Conservation (phyloP, 1,139 yeast species). For the Hansenula anomala region DNA sequence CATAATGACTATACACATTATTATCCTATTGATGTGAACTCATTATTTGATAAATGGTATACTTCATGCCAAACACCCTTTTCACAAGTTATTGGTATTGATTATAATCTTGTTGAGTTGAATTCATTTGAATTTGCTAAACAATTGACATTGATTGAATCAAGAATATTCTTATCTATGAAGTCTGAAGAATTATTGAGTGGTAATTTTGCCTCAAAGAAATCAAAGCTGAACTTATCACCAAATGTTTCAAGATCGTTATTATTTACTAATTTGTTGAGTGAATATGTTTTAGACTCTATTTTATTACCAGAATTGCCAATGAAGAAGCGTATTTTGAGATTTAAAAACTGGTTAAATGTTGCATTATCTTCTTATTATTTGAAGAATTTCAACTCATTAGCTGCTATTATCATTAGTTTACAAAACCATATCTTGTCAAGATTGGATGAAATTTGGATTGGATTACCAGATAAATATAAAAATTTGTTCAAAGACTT, state of each 20-base stretch:
- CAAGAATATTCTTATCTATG: constrained; percentile 61
- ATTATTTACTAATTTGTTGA: constrained; percentile 70
- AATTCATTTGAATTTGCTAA: constrained; percentile 81
- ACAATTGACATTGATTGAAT: constrained; percentile 79
- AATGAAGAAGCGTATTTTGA: constrained; percentile 34
- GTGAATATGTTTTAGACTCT: constrained; percentile 81
- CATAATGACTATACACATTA: constrained; percentile 15
- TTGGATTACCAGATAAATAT: constrained; percentile 57
- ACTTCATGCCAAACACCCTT: constrained; percentile 25
- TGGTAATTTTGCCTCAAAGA: constrained; percentile 64
- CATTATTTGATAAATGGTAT: constrained; percentile 32
- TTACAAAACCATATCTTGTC: constrained; percentile 79
- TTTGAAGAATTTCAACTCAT: constrained; percentile 76
- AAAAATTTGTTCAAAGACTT: constrained; percentile 60
- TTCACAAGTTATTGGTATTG: constrained; percentile 12
- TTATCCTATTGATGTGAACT: constrained; percentile 24
- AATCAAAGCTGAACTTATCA: constrained; percentile 57
- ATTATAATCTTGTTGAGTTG: constrained; percentile 55
- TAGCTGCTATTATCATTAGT: constrained; percentile 85
- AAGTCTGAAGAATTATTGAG: constrained; percentile 71
- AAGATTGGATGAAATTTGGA: constrained; percentile 67
- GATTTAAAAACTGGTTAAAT: constrained; percentile 77
- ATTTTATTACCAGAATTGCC: constrained; percentile 47
- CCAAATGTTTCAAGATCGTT: constrained; percentile 72
- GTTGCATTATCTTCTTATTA: constrained; percentile 79